phyloP scores from a whole-genome alignment of 129 eudicot genomes.

The Centella asiatica region DNA sequence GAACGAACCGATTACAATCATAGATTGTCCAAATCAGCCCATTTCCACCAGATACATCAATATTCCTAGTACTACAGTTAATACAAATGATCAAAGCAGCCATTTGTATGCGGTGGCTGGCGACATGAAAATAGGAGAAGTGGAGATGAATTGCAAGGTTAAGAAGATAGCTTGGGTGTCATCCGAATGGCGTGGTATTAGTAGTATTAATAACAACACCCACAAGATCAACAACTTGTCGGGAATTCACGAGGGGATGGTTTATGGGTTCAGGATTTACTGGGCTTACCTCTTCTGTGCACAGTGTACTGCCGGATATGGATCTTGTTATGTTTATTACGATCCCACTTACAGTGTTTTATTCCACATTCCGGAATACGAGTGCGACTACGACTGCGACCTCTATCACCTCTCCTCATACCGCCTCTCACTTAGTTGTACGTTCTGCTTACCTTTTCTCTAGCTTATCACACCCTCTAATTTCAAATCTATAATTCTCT shows the following conservation, averaged over 20 bases:
- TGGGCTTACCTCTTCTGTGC: neutral
- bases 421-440: neutral
- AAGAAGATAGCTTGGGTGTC: slow-evolving; percentile 9
- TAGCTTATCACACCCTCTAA: neutral
- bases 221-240: neutral
- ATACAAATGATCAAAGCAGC: neutral
- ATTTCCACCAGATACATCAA: slow-evolving; percentile 4
- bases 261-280: slow-evolving; percentile 3
- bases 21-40: neutral
- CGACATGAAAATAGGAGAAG: neutral
- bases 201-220: neutral
- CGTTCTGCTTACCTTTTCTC: neutral
- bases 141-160: neutral
- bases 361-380: too few relatives aligned
- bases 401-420: neutral
- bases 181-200: neutral
- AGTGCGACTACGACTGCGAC: slow-evolving; percentile 1
- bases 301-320: neutral
- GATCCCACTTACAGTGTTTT: neutral
- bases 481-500: too few relatives aligned
- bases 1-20: slow-evolving; percentile 1
- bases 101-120: neutral
- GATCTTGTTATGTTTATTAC: neutral
- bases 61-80: neutral
- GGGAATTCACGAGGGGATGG: slow-evolving; percentile 3